Evolutionary conservation across 495 filamentous ascomycete species (phyloP).

Genomic region (Penicillium parvum): DNA sequence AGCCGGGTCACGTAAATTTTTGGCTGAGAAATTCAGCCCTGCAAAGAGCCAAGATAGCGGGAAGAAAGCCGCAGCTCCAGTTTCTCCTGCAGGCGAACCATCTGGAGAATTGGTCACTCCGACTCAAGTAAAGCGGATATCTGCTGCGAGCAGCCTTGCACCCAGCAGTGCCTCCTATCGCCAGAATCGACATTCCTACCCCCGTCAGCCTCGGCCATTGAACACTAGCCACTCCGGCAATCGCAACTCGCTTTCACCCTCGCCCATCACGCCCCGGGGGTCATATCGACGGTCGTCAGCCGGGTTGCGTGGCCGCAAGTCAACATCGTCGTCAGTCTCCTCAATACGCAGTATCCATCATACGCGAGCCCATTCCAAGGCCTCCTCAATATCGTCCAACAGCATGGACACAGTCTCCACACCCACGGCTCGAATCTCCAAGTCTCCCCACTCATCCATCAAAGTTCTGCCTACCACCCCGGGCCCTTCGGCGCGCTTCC

Average conservation of each 20-base stretch:
- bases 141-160: slow-evolving; percentile 43
- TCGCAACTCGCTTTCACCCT: slow-evolving; percentile 83
- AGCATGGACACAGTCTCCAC: slow-evolving; percentile 62
- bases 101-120: slow-evolving; percentile 31
- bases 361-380: slow-evolving; percentile 81
- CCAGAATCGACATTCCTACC: slow-evolving; percentile 43
- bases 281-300: slow-evolving; percentile 71
- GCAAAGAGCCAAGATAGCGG: slow-evolving; percentile 37
- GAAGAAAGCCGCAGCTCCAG: slow-evolving; percentile 21
- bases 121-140: slow-evolving; percentile 42
- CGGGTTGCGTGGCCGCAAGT: slow-evolving; percentile 85
- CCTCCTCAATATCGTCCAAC: slow-evolving; percentile 86
- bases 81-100: slow-evolving; percentile 20
- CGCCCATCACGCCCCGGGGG: slow-evolving; percentile 80
- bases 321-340: slow-evolving; percentile 91
- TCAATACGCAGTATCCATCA: slow-evolving; percentile 91
- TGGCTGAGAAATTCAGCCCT: slow-evolving; percentile 41
- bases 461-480: slow-evolving; percentile 94
- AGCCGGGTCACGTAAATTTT: slow-evolving; percentile 35
- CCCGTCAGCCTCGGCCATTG: slow-evolving; percentile 47
- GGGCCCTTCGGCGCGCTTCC: slow-evolving; percentile 66
- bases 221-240: slow-evolving; percentile 54
- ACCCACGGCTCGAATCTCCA: slow-evolving; percentile 60
- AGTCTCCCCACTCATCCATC: slow-evolving; percentile 81
- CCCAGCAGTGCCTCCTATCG: slow-evolving; percentile 46